These are phyloP conservation scores for Millerago galiae DNA, from an alignment of 805 yeast genomes.

Conservation along the genomic window DNA sequence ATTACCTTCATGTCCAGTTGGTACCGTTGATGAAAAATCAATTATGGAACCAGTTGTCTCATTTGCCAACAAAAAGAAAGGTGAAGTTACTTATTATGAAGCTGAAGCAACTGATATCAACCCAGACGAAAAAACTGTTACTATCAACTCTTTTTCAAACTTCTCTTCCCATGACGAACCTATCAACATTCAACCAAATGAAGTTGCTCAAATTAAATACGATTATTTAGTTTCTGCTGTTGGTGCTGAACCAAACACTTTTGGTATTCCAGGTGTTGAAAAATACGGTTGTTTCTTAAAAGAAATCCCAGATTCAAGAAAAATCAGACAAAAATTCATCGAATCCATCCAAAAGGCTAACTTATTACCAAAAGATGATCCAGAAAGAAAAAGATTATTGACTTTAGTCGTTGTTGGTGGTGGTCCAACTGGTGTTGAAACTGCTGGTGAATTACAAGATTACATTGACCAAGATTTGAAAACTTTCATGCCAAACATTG, in stretches of 20 bases:
- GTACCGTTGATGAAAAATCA: conserved; percentile 83
- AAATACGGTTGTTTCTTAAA: conserved; percentile 85
- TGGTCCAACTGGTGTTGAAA: conserved; percentile 98
- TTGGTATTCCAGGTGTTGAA: conserved; percentile 90
- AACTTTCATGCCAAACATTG: conserved; percentile 84
- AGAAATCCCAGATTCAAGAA: conserved; percentile 83
- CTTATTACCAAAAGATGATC: conserved; percentile 61
- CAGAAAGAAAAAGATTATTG: conserved; percentile 78
- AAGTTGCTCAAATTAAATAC: conserved; percentile 46
- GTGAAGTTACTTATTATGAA: conserved; percentile 78
- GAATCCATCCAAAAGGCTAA: conserved; percentile 87
- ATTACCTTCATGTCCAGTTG: conserved; percentile 91
- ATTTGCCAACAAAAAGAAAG: conserved; percentile 71
- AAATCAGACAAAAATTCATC: conserved; percentile 76
- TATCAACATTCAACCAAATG: conserved; percentile 24
- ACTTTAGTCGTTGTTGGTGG: conserved; percentile 94
- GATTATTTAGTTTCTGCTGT: conserved; percentile 90
- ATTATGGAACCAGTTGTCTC: conserved; percentile 91
- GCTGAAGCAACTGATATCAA: conserved; percentile 87
- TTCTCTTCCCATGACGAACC: conserved; percentile 4
- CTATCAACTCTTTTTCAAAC: conserved; percentile 42
- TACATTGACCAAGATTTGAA: conserved; percentile 85
- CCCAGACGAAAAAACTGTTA: conserved; percentile 57
- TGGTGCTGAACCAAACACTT: conserved; percentile 92
- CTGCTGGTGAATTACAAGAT: conserved; percentile 94